Base-by-base conservation (phyloP, 1,284 basidiomycete species). In the Ceraceosorus guamensis region DNA sequence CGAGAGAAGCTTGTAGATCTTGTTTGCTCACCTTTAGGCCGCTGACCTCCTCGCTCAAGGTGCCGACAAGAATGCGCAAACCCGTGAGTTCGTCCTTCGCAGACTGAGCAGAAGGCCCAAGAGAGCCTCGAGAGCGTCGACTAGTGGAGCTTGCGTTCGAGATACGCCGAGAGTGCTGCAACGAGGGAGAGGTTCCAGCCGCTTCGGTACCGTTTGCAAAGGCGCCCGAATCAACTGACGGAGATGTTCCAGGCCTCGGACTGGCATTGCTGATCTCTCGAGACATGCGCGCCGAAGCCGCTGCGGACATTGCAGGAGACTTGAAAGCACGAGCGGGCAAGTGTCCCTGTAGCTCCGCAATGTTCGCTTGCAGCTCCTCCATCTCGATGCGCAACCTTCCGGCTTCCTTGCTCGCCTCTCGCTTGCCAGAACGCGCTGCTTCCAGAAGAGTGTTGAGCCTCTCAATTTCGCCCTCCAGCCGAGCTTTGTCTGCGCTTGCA, bases 401-500 rank as follows among this genome's bases (percentile, higher is more conserved):
- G 10, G 30, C 31, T 14, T 35, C 24, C 6, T 44, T 11, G 1
- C 1, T 11, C 1, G 51, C 50, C 24, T 54, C 52, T 7, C 39
- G 34, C 32, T 52, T 51, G 31, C 33, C 56, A 10, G 57, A 59
- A 31, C 57, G 37, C 5, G 48, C 53, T 6, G 31, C 50, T 34
- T 57, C 57, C 11, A 59, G 37, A 0, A 48, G 39, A 11, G 59
- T 53, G 2, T 49, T 52, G 8, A 57, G 45, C 1, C 50, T 44
- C 11, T 39, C 24, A 6, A 56, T 50, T 6, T 52, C 7, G 63
- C 62, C 53, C 68, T 67, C 24, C 62, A 70, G 56, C 10, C 71
- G 59, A 11, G 68, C 71, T 54, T 72, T 71, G 50, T 73, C 71
- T 46, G 71, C 68, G 57, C 70, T 60, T 3, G 79, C 78, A 3